Percentiles rank a stretch among this genome's conserved stretches.
phyloP scores from a whole-genome alignment of 768 basidiomycete species.

The Rossbeevera mucosa region DNA sequence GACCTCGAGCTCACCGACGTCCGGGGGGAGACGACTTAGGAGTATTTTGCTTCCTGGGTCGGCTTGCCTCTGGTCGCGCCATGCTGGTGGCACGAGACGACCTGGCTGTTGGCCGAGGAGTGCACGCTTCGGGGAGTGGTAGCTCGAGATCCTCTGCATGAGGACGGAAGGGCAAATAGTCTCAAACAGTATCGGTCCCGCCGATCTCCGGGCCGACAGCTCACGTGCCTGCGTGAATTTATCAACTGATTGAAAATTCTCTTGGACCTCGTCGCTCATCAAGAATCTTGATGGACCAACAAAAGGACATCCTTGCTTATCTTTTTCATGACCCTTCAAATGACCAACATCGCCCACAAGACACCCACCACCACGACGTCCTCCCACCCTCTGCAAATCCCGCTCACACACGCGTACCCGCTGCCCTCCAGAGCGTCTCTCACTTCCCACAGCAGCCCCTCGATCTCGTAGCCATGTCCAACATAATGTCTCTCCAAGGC shows the following conservation, averaged over 20 bases:
- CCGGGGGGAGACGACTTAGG: slow-evolving; percentile 59
- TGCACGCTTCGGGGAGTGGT: slow-evolving; percentile 51
- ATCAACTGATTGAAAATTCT: too few species aligned
- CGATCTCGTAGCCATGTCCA: slow-evolving; percentile 42
- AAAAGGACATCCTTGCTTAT: slow-evolving; percentile 34
- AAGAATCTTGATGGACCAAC: slow-evolving; percentile 33
- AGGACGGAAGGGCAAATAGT: slow-evolving; percentile 1
- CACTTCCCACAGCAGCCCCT: slow-evolving; percentile 35
- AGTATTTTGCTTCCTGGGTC: slow-evolving; percentile 60
- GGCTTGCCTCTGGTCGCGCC: slow-evolving; percentile 44
- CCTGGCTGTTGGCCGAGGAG: slow-evolving; percentile 53
- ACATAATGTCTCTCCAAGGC: slow-evolving; percentile 49
- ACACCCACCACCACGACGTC: slow-evolving; percentile 8
- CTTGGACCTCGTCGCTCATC: too few species aligned
- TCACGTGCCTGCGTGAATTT: not conserved
- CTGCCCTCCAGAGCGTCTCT: not conserved
- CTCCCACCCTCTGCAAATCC: not conserved
- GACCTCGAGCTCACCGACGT: slow-evolving; percentile 65
- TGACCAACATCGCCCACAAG: slow-evolving; percentile 25
- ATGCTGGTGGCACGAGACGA: slow-evolving; percentile 59
- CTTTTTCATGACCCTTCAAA: slow-evolving; percentile 30
- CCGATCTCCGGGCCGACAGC: not conserved
- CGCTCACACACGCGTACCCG: slow-evolving; percentile 15
- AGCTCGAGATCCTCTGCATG: slow-evolving; percentile 34
- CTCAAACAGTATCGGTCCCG: slow-evolving; percentile 1